These are phyloP conservation scores for Jacaranda mimosifolia DNA, from an alignment of 257 asterid species.

Conservation along the genomic window DNA sequence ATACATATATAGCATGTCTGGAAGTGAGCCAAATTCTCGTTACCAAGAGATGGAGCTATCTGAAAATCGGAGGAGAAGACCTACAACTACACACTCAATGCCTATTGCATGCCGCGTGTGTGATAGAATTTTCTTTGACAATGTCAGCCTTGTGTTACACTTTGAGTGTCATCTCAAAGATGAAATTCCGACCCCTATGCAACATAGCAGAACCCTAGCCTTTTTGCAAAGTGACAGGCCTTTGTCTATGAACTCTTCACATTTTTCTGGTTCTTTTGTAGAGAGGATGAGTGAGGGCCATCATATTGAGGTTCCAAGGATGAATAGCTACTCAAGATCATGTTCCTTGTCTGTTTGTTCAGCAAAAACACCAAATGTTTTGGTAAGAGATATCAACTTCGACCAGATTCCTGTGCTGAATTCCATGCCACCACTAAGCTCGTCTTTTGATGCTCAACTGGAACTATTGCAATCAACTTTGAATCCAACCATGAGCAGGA, in stretches of 20 bases:
- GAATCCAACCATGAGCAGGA: background rate
- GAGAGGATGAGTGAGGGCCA: background rate
- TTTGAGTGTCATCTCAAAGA: constrained; percentile 27
- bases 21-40: background rate
- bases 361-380: background rate
- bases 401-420: background rate
- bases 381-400: background rate
- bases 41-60: constrained; percentile 16
- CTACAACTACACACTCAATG: background rate
- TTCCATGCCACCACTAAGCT: constrained; percentile 13
- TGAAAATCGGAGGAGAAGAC: constrained; percentile 3
- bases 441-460: background rate
- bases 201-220: background rate
- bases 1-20: constrained; percentile 8
- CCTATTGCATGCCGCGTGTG: constrained; percentile 41
- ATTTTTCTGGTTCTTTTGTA: background rate
- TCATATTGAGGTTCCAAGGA: constrained; percentile 10
- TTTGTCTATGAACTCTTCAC: constrained; percentile 11
- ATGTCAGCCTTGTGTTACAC: constrained; percentile 33
- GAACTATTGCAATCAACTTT: background rate
- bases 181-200: background rate
- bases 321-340: background rate
- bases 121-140: constrained; percentile 33
- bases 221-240: background rate
- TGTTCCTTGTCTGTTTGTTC: background rate